Percentiles rank a stretch among this genome's conserved stretches.
phyloP scores from a whole-genome alignment of 2,329 filamentous ascomycete genomes.

The Colletotrichum tropicale region DNA sequence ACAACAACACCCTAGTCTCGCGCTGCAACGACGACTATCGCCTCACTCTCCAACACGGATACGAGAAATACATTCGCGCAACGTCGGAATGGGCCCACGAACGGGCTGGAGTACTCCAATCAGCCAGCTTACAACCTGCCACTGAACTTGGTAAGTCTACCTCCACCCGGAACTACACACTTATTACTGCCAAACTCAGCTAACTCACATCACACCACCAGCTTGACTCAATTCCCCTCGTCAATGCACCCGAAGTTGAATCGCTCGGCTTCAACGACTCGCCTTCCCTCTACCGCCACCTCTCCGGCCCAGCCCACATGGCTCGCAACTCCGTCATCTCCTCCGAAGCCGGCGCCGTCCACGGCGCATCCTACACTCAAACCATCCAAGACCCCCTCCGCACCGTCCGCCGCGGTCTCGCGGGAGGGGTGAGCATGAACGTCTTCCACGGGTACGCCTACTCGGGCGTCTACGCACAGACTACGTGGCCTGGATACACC shows the following conservation, averaged over 20 bases:
- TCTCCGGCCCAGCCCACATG: constrained; percentile 27
- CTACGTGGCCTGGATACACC: constrained; percentile 26
- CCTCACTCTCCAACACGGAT: constrained; percentile 11
- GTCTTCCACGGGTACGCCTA: constrained; percentile 26
- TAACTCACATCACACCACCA: background rate
- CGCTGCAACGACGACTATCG: constrained; percentile 26
- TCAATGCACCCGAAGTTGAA: constrained; percentile 27
- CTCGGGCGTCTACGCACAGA: constrained; percentile 21
- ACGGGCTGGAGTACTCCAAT: constrained; percentile 22
- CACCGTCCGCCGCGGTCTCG: constrained; percentile 23
- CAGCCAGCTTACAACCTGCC: constrained; percentile 31
- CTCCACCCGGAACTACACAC: background rate
- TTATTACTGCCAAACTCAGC: background rate
- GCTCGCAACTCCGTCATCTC: constrained; percentile 24
- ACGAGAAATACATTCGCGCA: constrained; percentile 20
- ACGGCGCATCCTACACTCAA: constrained; percentile 20
- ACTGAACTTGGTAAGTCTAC: constrained; percentile 23
- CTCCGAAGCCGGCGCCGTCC: constrained; percentile 25
- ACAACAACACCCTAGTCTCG: background rate
- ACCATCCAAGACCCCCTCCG: constrained; percentile 15
- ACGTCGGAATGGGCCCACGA: constrained; percentile 19
- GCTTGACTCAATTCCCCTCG: constrained; percentile 12
- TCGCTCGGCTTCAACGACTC: constrained; percentile 26
- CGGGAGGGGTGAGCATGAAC: constrained; percentile 24
- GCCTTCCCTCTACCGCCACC: constrained; percentile 25